These are phyloP conservation scores for Metschnikowia lachancei DNA, from an alignment of 805 yeast species.

Conservation along the genomic window DNA sequence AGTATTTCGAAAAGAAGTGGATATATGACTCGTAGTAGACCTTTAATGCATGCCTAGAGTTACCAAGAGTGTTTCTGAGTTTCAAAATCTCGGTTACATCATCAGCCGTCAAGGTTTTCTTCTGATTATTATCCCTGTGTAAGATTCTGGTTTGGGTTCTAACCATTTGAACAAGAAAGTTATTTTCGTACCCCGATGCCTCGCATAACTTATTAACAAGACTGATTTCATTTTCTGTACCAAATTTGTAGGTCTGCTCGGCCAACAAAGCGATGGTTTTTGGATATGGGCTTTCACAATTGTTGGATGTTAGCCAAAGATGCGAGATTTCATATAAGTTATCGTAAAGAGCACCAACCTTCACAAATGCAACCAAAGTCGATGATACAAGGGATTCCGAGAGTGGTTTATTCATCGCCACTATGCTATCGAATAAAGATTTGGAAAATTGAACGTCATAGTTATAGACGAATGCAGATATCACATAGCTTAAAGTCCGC, in stretches of 20 bases:
- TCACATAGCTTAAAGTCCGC: slow-evolving; percentile 27
- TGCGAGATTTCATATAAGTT: slow-evolving; percentile 24
- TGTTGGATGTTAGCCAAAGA: slow-evolving; percentile 28
- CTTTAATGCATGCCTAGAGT: slow-evolving; percentile 19
- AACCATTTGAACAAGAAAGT: slow-evolving; percentile 26
- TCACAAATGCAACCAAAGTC: slow-evolving; percentile 24
- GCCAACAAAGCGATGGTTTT: slow-evolving; percentile 28
- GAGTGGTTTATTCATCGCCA: slow-evolving; percentile 23
- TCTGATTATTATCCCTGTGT: slow-evolving; percentile 25
- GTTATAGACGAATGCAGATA: slow-evolving; percentile 30
- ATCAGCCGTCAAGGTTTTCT: slow-evolving; percentile 26
- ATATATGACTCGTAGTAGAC: slow-evolving; percentile 30
- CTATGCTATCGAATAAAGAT: slow-evolving; percentile 24
- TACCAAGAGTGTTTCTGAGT: slow-evolving; percentile 12
- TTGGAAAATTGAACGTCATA: slow-evolving; percentile 36
- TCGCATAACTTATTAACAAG: slow-evolving; percentile 23
- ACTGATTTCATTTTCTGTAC: slow-evolving; percentile 26
- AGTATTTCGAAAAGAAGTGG: slow-evolving; percentile 28
- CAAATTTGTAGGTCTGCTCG: slow-evolving; percentile 31
- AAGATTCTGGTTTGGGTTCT: slow-evolving; percentile 27
- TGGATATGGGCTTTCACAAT: slow-evolving; percentile 26
- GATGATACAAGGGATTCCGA: slow-evolving; percentile 28
- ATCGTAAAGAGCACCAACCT: slow-evolving; percentile 33
- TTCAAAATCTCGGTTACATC: slow-evolving; percentile 26
- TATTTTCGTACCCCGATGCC: slow-evolving; percentile 20